phyloP scores from a whole-genome alignment of 331 rosid genomes.

The Erythrophleum ivorense region DNA sequence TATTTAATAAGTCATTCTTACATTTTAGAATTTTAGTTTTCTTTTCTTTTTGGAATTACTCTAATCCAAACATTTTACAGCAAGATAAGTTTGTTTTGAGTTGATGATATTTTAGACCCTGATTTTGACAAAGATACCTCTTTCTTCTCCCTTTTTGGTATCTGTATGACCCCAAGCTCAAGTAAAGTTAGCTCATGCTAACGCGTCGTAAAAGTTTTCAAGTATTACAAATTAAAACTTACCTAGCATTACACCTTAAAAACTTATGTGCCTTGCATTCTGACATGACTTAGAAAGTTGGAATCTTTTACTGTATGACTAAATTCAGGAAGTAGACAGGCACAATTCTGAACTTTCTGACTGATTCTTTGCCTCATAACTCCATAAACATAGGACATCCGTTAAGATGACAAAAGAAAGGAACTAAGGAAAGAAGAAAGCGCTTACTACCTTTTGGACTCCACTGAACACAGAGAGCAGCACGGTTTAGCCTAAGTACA shows the following conservation, averaged over 20 bases:
- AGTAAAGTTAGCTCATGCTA: conserved; percentile 24
- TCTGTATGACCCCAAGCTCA: conserved; percentile 3
- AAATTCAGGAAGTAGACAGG: conserved; percentile 19
- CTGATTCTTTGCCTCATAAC: conserved; percentile 15
- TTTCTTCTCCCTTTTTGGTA: too few species aligned
- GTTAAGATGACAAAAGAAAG: conserved; percentile 9
- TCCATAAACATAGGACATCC: neutral
- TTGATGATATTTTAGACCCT: too few species aligned
- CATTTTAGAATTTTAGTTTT: too few species aligned
- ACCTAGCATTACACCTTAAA: conserved; percentile 31
- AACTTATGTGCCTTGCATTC: conserved; percentile 21
- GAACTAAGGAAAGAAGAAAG: conserved; percentile 23
- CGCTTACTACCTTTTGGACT: conserved; percentile 85
- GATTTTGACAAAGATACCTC: too few species aligned
- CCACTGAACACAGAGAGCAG: conserved; percentile 97
- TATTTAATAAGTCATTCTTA: too few species aligned
- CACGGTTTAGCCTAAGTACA: conserved; percentile 89
- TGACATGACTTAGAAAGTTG: neutral
- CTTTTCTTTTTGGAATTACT: too few species aligned
- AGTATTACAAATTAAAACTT: neutral
- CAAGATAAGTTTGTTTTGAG: too few species aligned
- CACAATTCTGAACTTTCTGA: conserved; percentile 13
- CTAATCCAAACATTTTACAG: too few species aligned
- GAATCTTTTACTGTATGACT: conserved; percentile 20
- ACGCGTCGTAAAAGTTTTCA: neutral